A percentile compares a stretch with the other conserved stretches of the same genome.
Conservation (phyloP, 164 flowering plant species). For the Chimonanthus salicifolius region DNA sequence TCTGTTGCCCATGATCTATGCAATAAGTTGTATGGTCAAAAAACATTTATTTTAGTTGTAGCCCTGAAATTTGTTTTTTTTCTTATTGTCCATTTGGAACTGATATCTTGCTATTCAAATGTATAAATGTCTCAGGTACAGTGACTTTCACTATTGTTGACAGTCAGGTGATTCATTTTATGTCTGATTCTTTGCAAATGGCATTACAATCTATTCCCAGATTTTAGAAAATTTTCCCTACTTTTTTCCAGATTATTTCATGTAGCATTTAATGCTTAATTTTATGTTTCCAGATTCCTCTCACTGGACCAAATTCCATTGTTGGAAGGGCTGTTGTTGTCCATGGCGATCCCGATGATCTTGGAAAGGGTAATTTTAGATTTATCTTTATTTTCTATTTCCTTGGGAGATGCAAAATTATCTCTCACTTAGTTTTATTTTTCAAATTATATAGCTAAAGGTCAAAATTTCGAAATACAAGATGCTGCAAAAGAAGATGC, state of each 20-base stretch:
- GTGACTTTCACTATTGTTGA: slow-evolving; percentile 59
- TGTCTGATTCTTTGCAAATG: background rate
- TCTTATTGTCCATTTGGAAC: background rate
- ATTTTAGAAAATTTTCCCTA: background rate
- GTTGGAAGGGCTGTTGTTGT: slow-evolving; percentile 98
- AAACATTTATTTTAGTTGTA: background rate
- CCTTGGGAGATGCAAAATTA: no score
- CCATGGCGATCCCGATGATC: slow-evolving; percentile 97
- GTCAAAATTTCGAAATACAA: no score
- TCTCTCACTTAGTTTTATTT: no score
- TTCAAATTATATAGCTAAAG: no score
- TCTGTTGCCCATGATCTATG: no score
- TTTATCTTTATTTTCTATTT: background rate
- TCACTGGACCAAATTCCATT: slow-evolving; percentile 74
- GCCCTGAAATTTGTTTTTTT: background rate
- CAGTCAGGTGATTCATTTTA: slow-evolving; percentile 42
- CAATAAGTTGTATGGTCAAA: no score
- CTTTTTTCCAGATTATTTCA: background rate
- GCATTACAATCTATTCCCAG: background rate
- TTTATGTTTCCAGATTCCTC: slow-evolving; percentile 67
- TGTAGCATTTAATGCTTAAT: background rate
- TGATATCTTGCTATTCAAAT: background rate
- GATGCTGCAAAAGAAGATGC: no score
- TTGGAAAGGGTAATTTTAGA: slow-evolving; percentile 70
- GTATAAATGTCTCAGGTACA: slow-evolving; percentile 44